Conservation (phyloP, 768 basidiomycete genomes). For the Mycena olivaceomarginata region DNA sequence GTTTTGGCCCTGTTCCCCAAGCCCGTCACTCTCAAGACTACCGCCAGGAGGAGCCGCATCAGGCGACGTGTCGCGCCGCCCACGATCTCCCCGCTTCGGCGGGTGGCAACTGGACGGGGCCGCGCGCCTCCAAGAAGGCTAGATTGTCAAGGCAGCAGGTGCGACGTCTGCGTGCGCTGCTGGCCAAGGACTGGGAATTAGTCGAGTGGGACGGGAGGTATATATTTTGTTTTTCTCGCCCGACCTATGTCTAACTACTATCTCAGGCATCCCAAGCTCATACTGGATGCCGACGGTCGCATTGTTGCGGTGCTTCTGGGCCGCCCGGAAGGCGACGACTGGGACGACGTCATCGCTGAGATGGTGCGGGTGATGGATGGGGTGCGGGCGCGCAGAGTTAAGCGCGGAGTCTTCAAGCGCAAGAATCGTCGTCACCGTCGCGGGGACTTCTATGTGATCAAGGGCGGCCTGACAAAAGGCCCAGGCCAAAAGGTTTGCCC, state of each 20-base stretch:
- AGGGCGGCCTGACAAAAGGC: background rate
- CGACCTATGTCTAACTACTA: too few species aligned
- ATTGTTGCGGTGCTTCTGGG: background rate
- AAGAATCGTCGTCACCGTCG: background rate
- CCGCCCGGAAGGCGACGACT: slow-evolving; percentile 2
- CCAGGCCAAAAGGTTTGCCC: background rate
- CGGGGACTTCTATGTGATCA: background rate
- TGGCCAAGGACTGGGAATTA: background rate
- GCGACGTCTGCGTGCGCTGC: background rate
- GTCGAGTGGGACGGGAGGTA: slow-evolving; percentile 9
- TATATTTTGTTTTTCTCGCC: too few species aligned
- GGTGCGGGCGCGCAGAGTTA: background rate
- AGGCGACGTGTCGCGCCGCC: too few species aligned
- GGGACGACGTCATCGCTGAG: background rate
- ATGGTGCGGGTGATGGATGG: background rate
- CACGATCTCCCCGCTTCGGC: too few species aligned
- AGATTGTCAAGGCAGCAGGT: too few species aligned
- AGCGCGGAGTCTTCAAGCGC: background rate
- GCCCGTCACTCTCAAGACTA: too few species aligned
- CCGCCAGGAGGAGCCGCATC: too few species aligned
- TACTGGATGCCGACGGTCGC: background rate
- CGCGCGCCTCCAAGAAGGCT: too few species aligned
- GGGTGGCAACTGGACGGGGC: too few species aligned
- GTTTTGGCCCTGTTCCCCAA: too few species aligned
- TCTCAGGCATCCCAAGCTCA: background rate